Evolutionary conservation across 164 flowering plant genomes (phyloP).

Genomic region (Houttuynia cordata): DNA sequence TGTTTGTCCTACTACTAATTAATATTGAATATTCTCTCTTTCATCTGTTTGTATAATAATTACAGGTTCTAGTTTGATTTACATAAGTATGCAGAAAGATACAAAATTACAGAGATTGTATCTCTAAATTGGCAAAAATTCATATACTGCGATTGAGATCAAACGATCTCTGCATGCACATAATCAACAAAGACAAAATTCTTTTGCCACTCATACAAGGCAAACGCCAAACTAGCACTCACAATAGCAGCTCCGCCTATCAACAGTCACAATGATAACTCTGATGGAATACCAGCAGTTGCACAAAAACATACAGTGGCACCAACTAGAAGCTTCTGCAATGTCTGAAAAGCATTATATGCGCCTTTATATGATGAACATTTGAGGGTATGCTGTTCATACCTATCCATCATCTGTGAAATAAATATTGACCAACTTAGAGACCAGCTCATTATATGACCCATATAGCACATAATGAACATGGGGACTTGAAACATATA

Average conservation of each 20-base stretch:
- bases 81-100: too few species aligned
- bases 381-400: conserved; percentile 78
- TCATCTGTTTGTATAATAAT: too few species aligned
- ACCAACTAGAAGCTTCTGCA: conserved; percentile 53
- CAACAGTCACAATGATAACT: conserved; percentile 31
- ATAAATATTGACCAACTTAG: background rate
- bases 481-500: background rate
- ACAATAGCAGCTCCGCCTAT: conserved; percentile 50
- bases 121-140: too few species aligned
- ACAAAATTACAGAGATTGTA: too few species aligned
- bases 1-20: too few species aligned
- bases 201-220: conserved; percentile 50
- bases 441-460: background rate
- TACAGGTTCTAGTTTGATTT: too few species aligned
- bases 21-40: too few species aligned
- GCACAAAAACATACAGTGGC: conserved; percentile 46
- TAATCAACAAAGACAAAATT: conserved; percentile 81
- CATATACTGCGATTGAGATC: background rate
- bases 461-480: background rate
- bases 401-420: conserved; percentile 89
- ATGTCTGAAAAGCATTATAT: conserved; percentile 39
- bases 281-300: conserved; percentile 63
- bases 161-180: conserved; percentile 82
- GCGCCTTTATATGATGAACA: conserved; percentile 82
- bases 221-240: conserved; percentile 54